Base-by-base conservation (phyloP, 305 asterid genomes). In the Coffea humblotiana region DNA sequence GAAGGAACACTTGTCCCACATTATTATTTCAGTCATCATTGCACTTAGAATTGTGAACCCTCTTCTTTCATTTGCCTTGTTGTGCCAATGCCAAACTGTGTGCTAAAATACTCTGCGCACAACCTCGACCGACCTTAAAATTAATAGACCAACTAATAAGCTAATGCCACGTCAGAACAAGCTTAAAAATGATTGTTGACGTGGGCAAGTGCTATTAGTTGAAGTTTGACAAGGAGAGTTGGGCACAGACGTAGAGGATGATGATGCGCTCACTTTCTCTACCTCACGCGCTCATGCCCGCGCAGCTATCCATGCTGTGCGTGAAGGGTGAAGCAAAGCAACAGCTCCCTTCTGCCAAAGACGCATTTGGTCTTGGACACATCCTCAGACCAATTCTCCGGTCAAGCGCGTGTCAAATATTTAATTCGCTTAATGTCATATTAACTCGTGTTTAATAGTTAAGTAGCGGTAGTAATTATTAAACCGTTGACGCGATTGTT, bases 241-340 rank as follows among this genome's bases (percentile, higher is more conserved):
- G 47, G 70, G 71, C 71, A 75, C 58, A 23, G 71, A 60, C 40
- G 78, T 75, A 75, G 58, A 75, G 56, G 64, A 75, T 43, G 19
- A 29, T 75, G 58, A 35, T 75, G 49, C 49, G 19, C 49, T 35
- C 49, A 18, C 48, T 68, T 68, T 18, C 48, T 67, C 0, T 35
- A 74, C 6, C 10, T 37, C 78, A 58, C 78, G 78, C 78, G 78
- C 78, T 40, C 23, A 37, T 37, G 25, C 43, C 56, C 40, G 70
- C 78, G 56, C 54, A 6, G 23, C 52, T 21, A 21, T 13, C 56
- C 1, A 60, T 35, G 82, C 63, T 35, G 78, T 79, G 79, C 69
- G 32, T 13, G 71, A 21, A 80, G 32, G 32, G 32, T 32, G 32
- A 32, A 23, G 70, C 75, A 15, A 27, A 35, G 67, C 72, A 54